Percentiles rank a stretch among this genome's conserved stretches.
Conservation (phyloP, 192 early-diverging fungal species). For the Dissophora ornata region DNA sequence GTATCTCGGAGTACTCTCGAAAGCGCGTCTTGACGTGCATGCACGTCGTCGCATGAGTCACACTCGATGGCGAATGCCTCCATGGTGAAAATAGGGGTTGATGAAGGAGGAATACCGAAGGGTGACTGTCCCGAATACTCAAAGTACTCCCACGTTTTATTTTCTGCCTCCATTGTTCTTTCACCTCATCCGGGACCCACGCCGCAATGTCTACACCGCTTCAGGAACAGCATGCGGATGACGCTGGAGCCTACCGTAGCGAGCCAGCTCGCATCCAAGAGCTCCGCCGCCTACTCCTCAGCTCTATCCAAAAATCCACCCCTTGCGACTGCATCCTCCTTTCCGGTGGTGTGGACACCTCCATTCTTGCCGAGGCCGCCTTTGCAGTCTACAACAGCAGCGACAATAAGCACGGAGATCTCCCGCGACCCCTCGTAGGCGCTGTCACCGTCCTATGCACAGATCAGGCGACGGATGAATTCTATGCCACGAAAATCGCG, state of each 20-base stretch:
- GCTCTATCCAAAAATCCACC: slow-evolving; percentile 34
- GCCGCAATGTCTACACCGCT: too few relatives aligned
- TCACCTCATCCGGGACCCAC: not conserved
- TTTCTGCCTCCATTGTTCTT: not conserved
- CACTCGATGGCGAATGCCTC: not conserved
- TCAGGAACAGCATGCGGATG: not conserved
- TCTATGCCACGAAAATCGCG: slow-evolving; percentile 64
- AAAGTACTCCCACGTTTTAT: too few relatives aligned
- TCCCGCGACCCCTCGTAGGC: slow-evolving; percentile 45
- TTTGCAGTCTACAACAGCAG: slow-evolving; percentile 28
- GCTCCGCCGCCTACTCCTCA: slow-evolving; percentile 30
- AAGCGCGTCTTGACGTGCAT: not conserved
- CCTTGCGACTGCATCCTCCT: slow-evolving; percentile 57
- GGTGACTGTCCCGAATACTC: too few relatives aligned
- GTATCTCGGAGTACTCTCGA: slow-evolving; percentile 29
- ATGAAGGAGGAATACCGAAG: too few relatives aligned
- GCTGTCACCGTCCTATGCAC: slow-evolving; percentile 67
- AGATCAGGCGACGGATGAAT: slow-evolving; percentile 61
- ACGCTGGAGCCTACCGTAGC: slow-evolving; percentile 22
- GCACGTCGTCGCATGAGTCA: not conserved
- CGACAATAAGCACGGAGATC: not conserved
- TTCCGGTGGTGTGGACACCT: slow-evolving; percentile 80
- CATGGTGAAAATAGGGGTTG: too few relatives aligned
- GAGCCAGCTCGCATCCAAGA: slow-evolving; percentile 32
- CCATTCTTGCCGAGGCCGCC: slow-evolving; percentile 66